These are phyloP conservation scores for Gossypium longicalyx DNA, from an alignment of 345 rosid genomes.

Conservation along the genomic window DNA sequence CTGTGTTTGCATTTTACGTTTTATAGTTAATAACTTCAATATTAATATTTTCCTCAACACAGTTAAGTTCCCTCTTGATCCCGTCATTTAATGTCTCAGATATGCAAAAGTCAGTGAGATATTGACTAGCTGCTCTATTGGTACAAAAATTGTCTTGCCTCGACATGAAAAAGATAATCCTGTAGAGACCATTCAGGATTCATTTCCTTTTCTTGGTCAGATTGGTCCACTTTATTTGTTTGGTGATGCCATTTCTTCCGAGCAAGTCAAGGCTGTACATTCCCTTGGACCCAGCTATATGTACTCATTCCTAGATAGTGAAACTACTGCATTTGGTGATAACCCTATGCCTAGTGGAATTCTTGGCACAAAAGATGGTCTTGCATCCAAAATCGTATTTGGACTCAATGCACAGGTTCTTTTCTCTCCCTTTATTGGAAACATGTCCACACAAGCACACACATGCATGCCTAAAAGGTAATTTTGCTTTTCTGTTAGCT, in stretches of 20 bases:
- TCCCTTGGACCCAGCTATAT: constrained; percentile 93
- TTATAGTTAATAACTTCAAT: not conserved
- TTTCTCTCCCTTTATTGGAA: not conserved
- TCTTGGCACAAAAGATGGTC: constrained; percentile 89
- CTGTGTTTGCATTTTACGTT: constrained; percentile 2
- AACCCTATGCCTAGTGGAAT: constrained; percentile 66
- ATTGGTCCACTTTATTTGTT: constrained; percentile 91
- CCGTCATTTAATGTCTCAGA: constrained; percentile 40
- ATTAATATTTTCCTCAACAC: constrained; percentile 2
- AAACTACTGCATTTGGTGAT: constrained; percentile 50
- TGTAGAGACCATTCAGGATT: constrained; percentile 44
- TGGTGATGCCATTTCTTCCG: constrained; percentile 77
- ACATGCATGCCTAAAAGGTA: not conserved
- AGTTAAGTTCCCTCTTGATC: constrained; percentile 14
- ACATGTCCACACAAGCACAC: not conserved
- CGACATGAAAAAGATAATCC: constrained; percentile 50
- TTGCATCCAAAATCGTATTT: constrained; percentile 80
- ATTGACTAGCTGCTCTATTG: constrained; percentile 70
- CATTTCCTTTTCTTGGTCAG: constrained; percentile 75
- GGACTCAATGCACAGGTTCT: constrained; percentile 96
- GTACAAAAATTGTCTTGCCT: constrained; percentile 53
- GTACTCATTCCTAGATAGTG: constrained; percentile 87
- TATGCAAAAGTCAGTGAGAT: constrained; percentile 84
- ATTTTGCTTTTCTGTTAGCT: not conserved
- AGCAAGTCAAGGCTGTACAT: constrained; percentile 75